Evolutionary conservation across 2,329 filamentous ascomycete genomes (phyloP).

Genomic region (Aschersonia sp.): DNA sequence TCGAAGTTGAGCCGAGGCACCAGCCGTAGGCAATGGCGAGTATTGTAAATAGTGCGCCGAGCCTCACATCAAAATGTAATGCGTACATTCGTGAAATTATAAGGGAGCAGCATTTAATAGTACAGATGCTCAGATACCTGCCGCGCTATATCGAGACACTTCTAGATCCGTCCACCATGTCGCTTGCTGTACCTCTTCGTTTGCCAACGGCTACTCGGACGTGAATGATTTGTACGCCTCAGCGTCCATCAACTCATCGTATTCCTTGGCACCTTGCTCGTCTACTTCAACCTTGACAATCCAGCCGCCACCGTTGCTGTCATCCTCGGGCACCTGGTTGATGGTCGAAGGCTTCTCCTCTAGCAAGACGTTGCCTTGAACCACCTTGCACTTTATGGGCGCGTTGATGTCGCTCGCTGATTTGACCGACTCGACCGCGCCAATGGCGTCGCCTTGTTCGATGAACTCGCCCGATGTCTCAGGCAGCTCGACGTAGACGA

Average conservation of each 20-base stretch:
- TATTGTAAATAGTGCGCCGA: not conserved
- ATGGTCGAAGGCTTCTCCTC: conserved; percentile 78
- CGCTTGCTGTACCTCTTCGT: not conserved
- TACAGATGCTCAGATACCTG: not conserved
- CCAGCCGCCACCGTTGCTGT: conserved; percentile 67
- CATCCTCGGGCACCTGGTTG: conserved; percentile 79
- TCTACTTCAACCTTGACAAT: conserved; percentile 74
- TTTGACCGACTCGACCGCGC: conserved; percentile 96
- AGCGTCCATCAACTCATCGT: conserved; percentile 63
- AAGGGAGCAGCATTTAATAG: not conserved
- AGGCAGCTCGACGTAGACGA: conserved; percentile 94
- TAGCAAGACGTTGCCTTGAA: conserved; percentile 56
- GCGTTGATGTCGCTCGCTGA: conserved; percentile 95
- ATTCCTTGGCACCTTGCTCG: conserved; percentile 48
- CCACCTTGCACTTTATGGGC: conserved; percentile 65
- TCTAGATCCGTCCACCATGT: not conserved
- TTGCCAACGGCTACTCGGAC: conserved; percentile 4
- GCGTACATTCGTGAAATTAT: not conserved
- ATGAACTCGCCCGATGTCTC: conserved; percentile 48
- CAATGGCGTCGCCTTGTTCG: conserved; percentile 66
- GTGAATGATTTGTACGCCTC: conserved; percentile 68
- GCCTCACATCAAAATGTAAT: not conserved
- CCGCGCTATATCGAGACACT: not conserved
- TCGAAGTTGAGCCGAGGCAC: not conserved
- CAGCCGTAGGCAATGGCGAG: not conserved